These are phyloP conservation scores for Aureobasidium leucospermi DNA, from an alignment of 2,329 filamentous ascomycete species.

Conservation along the genomic window DNA sequence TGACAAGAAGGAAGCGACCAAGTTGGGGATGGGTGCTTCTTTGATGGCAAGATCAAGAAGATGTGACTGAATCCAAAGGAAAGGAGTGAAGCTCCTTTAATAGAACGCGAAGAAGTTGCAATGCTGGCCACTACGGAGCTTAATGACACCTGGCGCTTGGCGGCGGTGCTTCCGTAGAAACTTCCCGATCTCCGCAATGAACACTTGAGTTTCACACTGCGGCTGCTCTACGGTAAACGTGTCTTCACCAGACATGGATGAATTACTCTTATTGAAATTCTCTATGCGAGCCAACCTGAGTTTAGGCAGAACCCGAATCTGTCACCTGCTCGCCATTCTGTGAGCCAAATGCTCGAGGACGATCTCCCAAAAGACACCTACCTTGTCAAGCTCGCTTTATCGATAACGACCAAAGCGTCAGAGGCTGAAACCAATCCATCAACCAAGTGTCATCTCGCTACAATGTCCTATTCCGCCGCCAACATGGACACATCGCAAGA, in stretches of 20 bases:
- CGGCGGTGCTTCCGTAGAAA: background rate
- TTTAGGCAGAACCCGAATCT: background rate
- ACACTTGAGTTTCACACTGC: background rate
- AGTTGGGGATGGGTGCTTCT: conserved; percentile 1
- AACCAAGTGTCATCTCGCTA: too few relatives aligned
- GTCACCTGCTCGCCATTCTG: background rate
- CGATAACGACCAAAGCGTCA: background rate
- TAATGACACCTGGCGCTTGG: too few relatives aligned
- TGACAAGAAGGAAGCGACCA: conserved; percentile 3
- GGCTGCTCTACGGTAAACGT: conserved; percentile 1
- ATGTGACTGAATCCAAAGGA: background rate
- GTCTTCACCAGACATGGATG: background rate
- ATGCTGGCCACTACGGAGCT: background rate
- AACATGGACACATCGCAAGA: too few relatives aligned
- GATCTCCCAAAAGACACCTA: background rate
- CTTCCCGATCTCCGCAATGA: background rate
- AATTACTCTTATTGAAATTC: background rate
- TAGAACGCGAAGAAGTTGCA: background rate
- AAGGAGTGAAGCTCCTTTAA: conserved; percentile 6
- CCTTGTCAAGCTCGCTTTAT: background rate
- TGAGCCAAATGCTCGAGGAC: background rate
- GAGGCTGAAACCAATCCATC: too few relatives aligned
- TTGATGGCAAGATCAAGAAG: background rate
- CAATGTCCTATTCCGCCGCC: too few relatives aligned
- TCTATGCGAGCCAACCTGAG: background rate